These are phyloP conservation scores for Monosporascus sp. DNA, from an alignment of 2,329 filamentous ascomycete genomes.

Conservation along the genomic window DNA sequence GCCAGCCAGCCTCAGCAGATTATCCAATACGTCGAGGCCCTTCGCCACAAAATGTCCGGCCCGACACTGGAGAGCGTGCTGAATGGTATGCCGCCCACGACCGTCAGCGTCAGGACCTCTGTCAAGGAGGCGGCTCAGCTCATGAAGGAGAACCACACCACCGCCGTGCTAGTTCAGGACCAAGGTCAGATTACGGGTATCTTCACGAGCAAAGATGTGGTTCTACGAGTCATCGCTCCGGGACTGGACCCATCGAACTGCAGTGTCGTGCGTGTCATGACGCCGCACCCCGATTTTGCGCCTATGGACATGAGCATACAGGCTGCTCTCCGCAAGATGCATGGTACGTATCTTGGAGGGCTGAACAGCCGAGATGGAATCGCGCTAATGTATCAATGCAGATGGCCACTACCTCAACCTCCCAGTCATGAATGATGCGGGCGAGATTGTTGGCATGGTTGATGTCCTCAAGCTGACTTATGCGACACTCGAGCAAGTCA, in stretches of 20 bases:
- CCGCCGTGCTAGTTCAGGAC: slow-evolving; percentile 91
- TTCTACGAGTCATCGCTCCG: slow-evolving; percentile 93
- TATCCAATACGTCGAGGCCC: slow-evolving; percentile 96
- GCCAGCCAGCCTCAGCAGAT: slow-evolving; percentile 97
- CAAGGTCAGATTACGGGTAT: slow-evolving; percentile 97
- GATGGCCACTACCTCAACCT: slow-evolving; percentile 98
- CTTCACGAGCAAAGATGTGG: slow-evolving; percentile 98
- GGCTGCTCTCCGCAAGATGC: slow-evolving; percentile 97
- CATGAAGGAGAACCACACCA: slow-evolving; percentile 99
- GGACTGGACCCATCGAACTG: slow-evolving; percentile 90
- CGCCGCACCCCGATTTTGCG: slow-evolving; percentile 96
- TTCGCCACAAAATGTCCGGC: slow-evolving; percentile 94
- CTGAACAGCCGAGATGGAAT: no score
- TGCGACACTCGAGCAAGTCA: slow-evolving; percentile 94
- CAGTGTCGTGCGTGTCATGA: slow-evolving; percentile 98
- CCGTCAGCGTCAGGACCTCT: slow-evolving; percentile 90
- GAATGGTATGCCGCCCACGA: slow-evolving; percentile 85
- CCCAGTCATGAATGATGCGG: slow-evolving; percentile 94
- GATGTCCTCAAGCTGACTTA: slow-evolving; percentile 98
- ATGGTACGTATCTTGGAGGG: slow-evolving; percentile 57
- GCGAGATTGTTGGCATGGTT: slow-evolving; percentile 99
- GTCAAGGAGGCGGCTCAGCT: slow-evolving; percentile 91
- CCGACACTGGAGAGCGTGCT: slow-evolving; percentile 93
- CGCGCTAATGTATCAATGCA: slow-evolving; percentile 30
- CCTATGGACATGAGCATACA: slow-evolving; percentile 99